Percentiles rank a stretch among this genome's conserved stretches.
Conservation (phyloP, 805 yeast genomes). For the Zygosaccharomyces bailii region DNA sequence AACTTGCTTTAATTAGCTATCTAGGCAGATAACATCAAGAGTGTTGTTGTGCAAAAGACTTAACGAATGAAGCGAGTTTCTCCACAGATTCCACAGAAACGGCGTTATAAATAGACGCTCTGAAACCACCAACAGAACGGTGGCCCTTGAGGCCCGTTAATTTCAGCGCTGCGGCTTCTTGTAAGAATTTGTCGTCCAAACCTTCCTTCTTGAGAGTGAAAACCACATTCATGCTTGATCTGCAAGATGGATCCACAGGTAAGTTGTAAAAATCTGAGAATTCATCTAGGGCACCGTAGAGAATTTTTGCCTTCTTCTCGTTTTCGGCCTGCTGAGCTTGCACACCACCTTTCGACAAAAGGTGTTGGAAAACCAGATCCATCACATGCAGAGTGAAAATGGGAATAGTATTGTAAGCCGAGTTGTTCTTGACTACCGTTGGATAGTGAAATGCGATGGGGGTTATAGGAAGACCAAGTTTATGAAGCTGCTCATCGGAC, state of each 20-base stretch:
- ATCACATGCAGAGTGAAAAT: conserved; percentile 86
- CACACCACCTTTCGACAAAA: conserved; percentile 72
- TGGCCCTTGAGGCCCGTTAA: conserved; percentile 90
- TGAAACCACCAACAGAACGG: conserved; percentile 94
- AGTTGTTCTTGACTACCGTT: conserved; percentile 79
- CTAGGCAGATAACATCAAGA: conserved; percentile 9
- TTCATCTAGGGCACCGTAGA: conserved; percentile 65
- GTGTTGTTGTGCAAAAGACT: conserved; percentile 53
- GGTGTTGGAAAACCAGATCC: conserved; percentile 65
- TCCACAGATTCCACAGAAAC: conserved; percentile 60
- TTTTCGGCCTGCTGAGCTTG: conserved; percentile 55
- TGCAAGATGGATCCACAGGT: conserved; percentile 58
- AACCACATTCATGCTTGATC: conserved; percentile 92
- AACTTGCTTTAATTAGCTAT: background rate
- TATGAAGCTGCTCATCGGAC: conserved; percentile 54
- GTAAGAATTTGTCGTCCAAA: conserved; percentile 65
- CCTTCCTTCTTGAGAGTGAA: conserved; percentile 69
- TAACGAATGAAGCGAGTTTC: conserved; percentile 52
- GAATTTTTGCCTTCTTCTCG: conserved; percentile 53
- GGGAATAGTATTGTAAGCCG: conserved; percentile 94
- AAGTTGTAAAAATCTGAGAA: conserved; percentile 61
- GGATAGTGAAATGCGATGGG: conserved; percentile 91
- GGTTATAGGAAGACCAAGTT: conserved; percentile 64
- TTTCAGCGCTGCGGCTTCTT: conserved; percentile 55
- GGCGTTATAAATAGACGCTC: conserved; percentile 92